A percentile compares a stretch with the other conserved stretches of the same genome.
These are phyloP conservation scores for Astragalus membranaceus DNA, from an alignment of 306 rosid species.

Conservation along the genomic window DNA sequence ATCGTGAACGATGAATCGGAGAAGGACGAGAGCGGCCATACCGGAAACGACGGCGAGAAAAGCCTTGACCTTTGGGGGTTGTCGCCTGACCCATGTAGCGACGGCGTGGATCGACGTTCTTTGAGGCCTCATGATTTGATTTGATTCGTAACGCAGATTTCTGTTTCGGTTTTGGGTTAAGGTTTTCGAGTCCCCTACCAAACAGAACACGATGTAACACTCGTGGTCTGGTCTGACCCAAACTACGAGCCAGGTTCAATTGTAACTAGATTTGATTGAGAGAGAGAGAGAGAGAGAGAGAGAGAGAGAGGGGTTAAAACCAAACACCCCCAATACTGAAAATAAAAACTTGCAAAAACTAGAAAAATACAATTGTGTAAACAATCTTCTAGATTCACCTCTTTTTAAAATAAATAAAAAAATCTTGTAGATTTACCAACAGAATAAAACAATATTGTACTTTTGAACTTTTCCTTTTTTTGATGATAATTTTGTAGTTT, in stretches of 20 bases:
- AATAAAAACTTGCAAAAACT: too few relatives aligned
- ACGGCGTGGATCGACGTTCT: slow-evolving; percentile 63
- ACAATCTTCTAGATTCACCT: too few relatives aligned
- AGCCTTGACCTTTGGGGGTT: slow-evolving; percentile 96
- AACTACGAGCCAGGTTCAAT: neutral
- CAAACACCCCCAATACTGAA: too few relatives aligned
- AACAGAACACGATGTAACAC: neutral
- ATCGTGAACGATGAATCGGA: slow-evolving; percentile 89
- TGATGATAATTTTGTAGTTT: too few relatives aligned
- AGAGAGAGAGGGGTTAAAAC: neutral
- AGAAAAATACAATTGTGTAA: too few relatives aligned
- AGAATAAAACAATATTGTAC: too few relatives aligned
- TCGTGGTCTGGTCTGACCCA: neutral
- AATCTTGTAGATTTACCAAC: too few relatives aligned
- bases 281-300: neutral
- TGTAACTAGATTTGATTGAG: neutral
- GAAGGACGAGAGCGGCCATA: slow-evolving; percentile 82
- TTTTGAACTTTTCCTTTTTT: too few relatives aligned
- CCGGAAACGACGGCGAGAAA: slow-evolving; percentile 84
- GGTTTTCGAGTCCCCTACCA: neutral
- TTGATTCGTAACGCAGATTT: neutral
- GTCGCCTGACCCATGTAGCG: slow-evolving; percentile 68
- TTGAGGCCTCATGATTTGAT: slow-evolving; percentile 46
- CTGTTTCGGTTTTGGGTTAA: neutral
- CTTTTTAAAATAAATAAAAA: too few relatives aligned